Base-by-base conservation (phyloP, 495 filamentous ascomycete species). In the Aspergillus baeticus region DNA sequence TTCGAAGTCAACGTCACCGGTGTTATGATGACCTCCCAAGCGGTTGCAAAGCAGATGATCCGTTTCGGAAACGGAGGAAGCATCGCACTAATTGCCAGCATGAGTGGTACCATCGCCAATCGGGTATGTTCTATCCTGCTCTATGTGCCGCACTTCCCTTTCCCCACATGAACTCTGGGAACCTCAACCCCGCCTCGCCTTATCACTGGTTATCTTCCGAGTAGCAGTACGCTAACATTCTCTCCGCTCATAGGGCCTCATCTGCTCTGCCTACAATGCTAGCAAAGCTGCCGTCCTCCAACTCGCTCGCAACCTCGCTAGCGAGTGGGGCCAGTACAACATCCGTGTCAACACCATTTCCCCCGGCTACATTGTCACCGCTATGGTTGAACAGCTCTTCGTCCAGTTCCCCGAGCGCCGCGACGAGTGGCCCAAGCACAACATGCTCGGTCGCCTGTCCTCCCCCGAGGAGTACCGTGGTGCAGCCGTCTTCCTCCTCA, bases 261-360 rank as follows among this genome's bases (percentile, higher is more conserved):
- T 84, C 63, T 87, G 83, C 67, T 86, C 91, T 31, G 90, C 88
- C 34, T 96, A 96, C 76, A 96, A 96, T 65, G 87, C 91, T 47
- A 91, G 87, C 66, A 96, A 96, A 71, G 90, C 90, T 5, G 92
- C 82, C 11, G 90, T 96, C 5, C 64, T 96, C 69, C 92, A 96
- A 65, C 84, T 96, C 5, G 85, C 77, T 7, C 86, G 88, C 63
- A 93, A 91, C 70, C 81, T 97, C n/a, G 93, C 92, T 6, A 69
- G 83, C 26, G 90, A 95, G 69, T 93, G 93, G 93, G 93, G 93
- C 22, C 68, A 72, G 58, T 81, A 93, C 69, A 87, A 87, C 49
- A 97, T 98, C 69, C 88, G 93, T 3, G 92, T 96, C 57, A 98
- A 98, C 76, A 95, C 92, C 37, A 86, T 97, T 63, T 96, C 90